A percentile compares a stretch with the other conserved stretches of the same genome.
These are phyloP conservation scores for Boletales sp. DNA, from an alignment of 768 basidiomycete genomes.

Conservation along the genomic window DNA sequence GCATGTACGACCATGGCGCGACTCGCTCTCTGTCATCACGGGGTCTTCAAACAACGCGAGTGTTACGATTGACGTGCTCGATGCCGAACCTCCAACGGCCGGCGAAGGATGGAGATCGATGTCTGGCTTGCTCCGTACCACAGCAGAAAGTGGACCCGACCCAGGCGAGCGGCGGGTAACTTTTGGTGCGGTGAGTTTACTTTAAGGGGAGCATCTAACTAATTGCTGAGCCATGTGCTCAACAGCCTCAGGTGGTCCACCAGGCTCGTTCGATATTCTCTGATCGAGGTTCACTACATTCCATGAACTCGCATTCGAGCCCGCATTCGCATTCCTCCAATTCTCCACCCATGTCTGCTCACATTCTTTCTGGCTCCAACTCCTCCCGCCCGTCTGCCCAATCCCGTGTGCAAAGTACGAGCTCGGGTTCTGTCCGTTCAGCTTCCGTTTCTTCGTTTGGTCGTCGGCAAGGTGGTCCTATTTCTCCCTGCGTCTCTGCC, in stretches of 20 bases:
- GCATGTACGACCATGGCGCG: conserved; percentile 32
- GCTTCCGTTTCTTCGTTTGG: conserved; percentile 55
- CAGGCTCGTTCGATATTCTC: conserved; percentile 43
- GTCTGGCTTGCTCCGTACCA: conserved; percentile 25
- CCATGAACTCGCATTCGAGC: conserved; percentile 54
- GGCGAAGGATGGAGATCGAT: conserved; percentile 60
- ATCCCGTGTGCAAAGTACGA: conserved; percentile 34
- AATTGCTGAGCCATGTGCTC: conserved; percentile 13
- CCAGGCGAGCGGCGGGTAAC: conserved; percentile 45
- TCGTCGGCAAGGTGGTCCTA: conserved; percentile 32
- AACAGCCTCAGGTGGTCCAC: conserved; percentile 44
- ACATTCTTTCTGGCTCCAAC: conserved; percentile 46
- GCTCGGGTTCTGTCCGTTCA: conserved; percentile 42
- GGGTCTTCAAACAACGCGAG: conserved; percentile 30
- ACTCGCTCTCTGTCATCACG: conserved; percentile 31
- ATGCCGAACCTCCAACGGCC: conserved; percentile 65
- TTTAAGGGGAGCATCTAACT: background rate
- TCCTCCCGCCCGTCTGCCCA: conserved; percentile 53
- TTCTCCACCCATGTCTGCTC: conserved; percentile 49
- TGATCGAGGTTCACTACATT: conserved; percentile 63
- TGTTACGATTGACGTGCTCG: conserved; percentile 56
- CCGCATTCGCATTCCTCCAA: conserved; percentile 45
- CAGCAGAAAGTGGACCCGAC: conserved; percentile 15
- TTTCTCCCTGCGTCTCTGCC: conserved; percentile 50
- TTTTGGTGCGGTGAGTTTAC: conserved; percentile 57